Base-by-base conservation (phyloP, 2,329 filamentous ascomycete genomes). In the Sporothrix inflata region DNA sequence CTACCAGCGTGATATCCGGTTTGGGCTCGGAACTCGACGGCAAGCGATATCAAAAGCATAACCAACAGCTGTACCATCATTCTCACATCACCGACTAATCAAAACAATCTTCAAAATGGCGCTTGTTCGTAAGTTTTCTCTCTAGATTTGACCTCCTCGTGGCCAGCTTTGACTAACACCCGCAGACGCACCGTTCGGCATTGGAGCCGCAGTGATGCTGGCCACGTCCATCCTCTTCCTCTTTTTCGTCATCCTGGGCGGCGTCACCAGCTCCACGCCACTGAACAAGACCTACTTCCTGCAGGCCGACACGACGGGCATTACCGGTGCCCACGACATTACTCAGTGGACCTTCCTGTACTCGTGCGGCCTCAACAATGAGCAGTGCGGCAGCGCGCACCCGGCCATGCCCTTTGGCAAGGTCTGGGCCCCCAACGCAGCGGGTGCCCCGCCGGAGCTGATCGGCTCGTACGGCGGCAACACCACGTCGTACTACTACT, bases 311-410 rank as follows among this genome's bases (percentile, higher is more conserved):
- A 97, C 94, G 0, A 84, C 83, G 42, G 89, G 86, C 78, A 94
- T 97, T 78, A 84, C 87, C 3, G 90, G 90, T 65, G 91, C 93
- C 14, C 88, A 90, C 69, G 74, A 85, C 68, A 77, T 87, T 21
- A 91, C 93, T 14, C 90, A 95, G 83, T 98, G 95, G 95, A 97
- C 94, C 47, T 97, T 92, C 83, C 96, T 97, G 85, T 91, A 92
- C 80, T 85, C 97, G 74, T 97, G 94, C 83, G 89, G 90, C 69
- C 84, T 84, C 40, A 83, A 83, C 74, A 88, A 90, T 79, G 85
- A 84, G 69, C 82, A 92, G 81, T 98, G 94, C 82, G 87, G 89
- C 73, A 78, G 78, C 0, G 81, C 88, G 2, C 86, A 89, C 21
- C 85, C 90, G 24, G 91, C 90, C 81, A 77, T 91, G 79, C 83